Percentiles rank a stretch among this genome's conserved stretches.
These are phyloP conservation scores for Clarireedia homoeocarpa DNA, from an alignment of 2,329 filamentous ascomycete genomes.

Conservation along the genomic window DNA sequence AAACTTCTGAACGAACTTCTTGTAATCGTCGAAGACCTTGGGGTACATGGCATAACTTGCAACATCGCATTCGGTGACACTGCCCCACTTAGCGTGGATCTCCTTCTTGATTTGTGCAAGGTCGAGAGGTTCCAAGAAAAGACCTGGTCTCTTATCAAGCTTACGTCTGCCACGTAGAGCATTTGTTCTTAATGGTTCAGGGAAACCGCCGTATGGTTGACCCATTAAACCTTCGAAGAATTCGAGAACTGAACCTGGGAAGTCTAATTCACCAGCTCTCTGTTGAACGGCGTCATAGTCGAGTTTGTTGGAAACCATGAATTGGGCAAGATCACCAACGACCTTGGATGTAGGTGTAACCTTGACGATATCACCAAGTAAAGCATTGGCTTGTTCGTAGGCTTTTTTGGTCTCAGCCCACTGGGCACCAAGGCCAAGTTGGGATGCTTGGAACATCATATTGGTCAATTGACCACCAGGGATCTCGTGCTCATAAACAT, in stretches of 20 bases:
- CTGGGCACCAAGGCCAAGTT: slow-evolving; percentile 89
- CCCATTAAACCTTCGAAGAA: slow-evolving; percentile 99
- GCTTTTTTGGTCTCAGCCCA: slow-evolving; percentile 99
- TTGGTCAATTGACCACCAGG: slow-evolving; percentile 97
- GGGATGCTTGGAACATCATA: slow-evolving; percentile 98
- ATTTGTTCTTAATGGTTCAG: slow-evolving; percentile 82
- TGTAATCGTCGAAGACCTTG: slow-evolving; percentile 98
- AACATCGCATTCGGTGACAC: slow-evolving; percentile 78
- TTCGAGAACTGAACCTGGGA: slow-evolving; percentile 92
- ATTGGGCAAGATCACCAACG: slow-evolving; percentile 93
- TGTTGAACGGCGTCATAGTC: slow-evolving; percentile 73
- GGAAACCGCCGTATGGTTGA: slow-evolving; percentile 95
- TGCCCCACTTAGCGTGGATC: slow-evolving; percentile 76
- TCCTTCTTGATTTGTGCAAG: slow-evolving; percentile 79
- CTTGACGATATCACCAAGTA: slow-evolving; percentile 98
- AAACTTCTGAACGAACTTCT: slow-evolving; percentile 82
- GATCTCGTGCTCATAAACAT: slow-evolving; percentile 98
- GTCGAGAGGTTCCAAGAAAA: slow-evolving; percentile 84
- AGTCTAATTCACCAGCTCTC: slow-evolving; percentile 84
- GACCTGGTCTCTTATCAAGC: slow-evolving; percentile 92
- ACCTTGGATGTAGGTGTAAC: slow-evolving; percentile 99
- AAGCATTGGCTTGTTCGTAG: slow-evolving; percentile 92
- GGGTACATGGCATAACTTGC: slow-evolving; percentile 97
- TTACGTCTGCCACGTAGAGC: slow-evolving; percentile 88
- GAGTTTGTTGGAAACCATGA: slow-evolving; percentile 98